Percentiles rank a stretch among this genome's conserved stretches.
phyloP scores from a whole-genome alignment of 129 eudicot genomes.

The Flaveria linearis region DNA sequence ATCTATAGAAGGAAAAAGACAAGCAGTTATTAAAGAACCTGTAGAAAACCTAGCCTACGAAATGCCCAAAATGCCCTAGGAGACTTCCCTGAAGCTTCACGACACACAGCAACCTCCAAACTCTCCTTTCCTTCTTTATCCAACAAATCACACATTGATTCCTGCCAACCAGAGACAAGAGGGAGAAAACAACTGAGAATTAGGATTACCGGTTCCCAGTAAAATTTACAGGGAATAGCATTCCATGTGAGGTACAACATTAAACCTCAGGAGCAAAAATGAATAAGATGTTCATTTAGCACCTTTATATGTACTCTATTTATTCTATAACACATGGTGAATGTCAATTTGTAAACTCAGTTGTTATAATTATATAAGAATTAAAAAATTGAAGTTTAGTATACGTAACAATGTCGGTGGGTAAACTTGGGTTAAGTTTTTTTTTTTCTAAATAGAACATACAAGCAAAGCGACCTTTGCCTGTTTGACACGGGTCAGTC shows the following conservation, averaged over 20 bases:
- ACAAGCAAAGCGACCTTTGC: neutral
- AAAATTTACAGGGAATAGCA: neutral
- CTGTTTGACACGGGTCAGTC: neutral
- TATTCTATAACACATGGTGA: neutral
- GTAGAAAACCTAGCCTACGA: slow-evolving; percentile 82
- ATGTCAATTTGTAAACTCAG: neutral
- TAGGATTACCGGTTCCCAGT: neutral
- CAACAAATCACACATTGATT: slow-evolving; percentile 80
- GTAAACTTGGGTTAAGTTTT: neutral
- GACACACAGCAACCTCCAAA: slow-evolving; percentile 76
- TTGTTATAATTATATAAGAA: neutral
- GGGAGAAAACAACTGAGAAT: slow-evolving; percentile 10
- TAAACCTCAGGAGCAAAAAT: neutral
- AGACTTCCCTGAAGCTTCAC: slow-evolving; percentile 81
- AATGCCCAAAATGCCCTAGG: slow-evolving; percentile 99
- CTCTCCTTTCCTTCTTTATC: slow-evolving; percentile 84
- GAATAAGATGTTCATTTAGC: neutral
- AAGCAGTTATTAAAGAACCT: slow-evolving; percentile 40
- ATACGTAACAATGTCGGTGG: neutral
- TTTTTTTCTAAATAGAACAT: too few relatives aligned
- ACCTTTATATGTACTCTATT: slow-evolving; percentile 4
- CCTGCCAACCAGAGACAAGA: slow-evolving; percentile 47
- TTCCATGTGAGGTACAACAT: slow-evolving; percentile 15
- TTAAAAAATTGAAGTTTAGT: neutral
- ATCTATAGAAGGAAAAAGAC: neutral